Conservation (phyloP, 805 yeast genomes). For the Nakazawaea pomicola region DNA sequence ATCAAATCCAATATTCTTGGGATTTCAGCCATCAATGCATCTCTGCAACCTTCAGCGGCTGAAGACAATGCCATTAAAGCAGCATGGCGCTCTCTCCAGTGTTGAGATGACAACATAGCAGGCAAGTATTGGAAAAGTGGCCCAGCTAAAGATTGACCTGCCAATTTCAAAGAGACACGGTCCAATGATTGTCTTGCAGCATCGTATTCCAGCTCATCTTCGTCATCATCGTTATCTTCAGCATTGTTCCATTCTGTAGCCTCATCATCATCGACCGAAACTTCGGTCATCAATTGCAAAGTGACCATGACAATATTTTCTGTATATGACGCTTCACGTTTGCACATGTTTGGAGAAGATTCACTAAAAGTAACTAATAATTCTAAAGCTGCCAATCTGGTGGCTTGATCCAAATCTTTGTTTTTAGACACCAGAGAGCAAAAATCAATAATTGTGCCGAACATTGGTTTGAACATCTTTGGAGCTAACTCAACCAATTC, state of each 20-base stretch:
- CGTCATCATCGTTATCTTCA: slow-evolving; percentile 72
- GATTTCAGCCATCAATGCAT: slow-evolving; percentile 76
- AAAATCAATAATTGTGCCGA: slow-evolving; percentile 81
- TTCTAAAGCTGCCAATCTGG: slow-evolving; percentile 86
- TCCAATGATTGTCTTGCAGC: slow-evolving; percentile 95
- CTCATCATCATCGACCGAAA: slow-evolving; percentile 83
- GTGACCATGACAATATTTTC: slow-evolving; percentile 67
- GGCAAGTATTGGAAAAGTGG: slow-evolving; percentile 87
- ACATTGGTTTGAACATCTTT: slow-evolving; percentile 88
- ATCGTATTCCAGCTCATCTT: slow-evolving; percentile 80
- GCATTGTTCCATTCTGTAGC: slow-evolving; percentile 85
- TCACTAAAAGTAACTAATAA: slow-evolving; percentile 87
- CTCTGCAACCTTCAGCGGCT: slow-evolving; percentile 96
- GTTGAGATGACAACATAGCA: slow-evolving; percentile 65
- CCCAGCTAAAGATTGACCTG: slow-evolving; percentile 78
- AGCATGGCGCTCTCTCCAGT: slow-evolving; percentile 96
- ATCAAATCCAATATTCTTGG: slow-evolving; percentile 80
- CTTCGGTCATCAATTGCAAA: slow-evolving; percentile 85
- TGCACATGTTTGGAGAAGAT: slow-evolving; percentile 93
- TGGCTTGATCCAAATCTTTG: slow-evolving; percentile 68
- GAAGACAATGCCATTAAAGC: slow-evolving; percentile 95
- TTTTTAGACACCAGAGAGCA: slow-evolving; percentile 80
- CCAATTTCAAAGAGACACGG: slow-evolving; percentile 77
- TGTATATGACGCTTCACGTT: slow-evolving; percentile 67
- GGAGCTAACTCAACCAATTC: slow-evolving; percentile 94